Percentiles rank a stretch among this genome's conserved stretches.
phyloP scores from a whole-genome alignment of 768 basidiomycete species.

The Naematelia aurantialba region DNA sequence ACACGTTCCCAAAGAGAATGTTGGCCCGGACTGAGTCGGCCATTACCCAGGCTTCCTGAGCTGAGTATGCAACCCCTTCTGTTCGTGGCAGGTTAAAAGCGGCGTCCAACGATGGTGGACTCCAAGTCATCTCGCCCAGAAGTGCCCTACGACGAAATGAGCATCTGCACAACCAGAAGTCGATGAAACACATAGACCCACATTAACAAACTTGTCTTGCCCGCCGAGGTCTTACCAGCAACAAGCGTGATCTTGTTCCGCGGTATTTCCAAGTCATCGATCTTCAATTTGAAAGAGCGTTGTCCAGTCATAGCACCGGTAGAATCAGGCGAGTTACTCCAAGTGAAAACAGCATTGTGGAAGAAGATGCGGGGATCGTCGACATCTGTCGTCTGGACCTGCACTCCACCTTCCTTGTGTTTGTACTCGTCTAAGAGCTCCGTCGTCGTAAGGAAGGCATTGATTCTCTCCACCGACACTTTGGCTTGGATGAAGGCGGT shows the following conservation, averaged over 20 bases:
- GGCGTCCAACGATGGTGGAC: conserved; percentile 54
- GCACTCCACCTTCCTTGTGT: conserved; percentile 15
- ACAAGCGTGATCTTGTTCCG: conserved; percentile 51
- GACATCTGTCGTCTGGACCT: conserved; percentile 30
- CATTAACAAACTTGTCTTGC: conserved; percentile 46
- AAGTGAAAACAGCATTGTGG: conserved; percentile 47
- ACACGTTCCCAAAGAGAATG: conserved; percentile 56
- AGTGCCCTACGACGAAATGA: conserved; percentile 52
- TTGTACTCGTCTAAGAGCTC: conserved; percentile 46
- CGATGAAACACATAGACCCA: conserved; percentile 1
- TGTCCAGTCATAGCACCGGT: conserved; percentile 50
- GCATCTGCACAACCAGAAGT: conserved; percentile 36
- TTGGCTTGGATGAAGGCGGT: conserved; percentile 53
- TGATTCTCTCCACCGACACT: conserved; percentile 63
- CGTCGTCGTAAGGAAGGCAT: conserved; percentile 54
- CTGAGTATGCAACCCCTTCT: conserved; percentile 70
- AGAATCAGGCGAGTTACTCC: conserved; percentile 31
- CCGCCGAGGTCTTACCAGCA: conserved; percentile 50
- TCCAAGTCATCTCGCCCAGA: neutral
- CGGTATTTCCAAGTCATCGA: conserved; percentile 49
- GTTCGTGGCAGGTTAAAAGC: conserved; percentile 68
- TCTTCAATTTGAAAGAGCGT: conserved; percentile 37
- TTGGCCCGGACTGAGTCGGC: conserved; percentile 62
- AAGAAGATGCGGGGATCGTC: conserved; percentile 40
- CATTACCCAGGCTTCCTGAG: conserved; percentile 81